Percentiles rank a stretch among this genome's conserved stretches.
Evolutionary conservation across 1,139 yeast genomes (phyloP).

Genomic region (Kurtzmaniella quercitrusa): DNA sequence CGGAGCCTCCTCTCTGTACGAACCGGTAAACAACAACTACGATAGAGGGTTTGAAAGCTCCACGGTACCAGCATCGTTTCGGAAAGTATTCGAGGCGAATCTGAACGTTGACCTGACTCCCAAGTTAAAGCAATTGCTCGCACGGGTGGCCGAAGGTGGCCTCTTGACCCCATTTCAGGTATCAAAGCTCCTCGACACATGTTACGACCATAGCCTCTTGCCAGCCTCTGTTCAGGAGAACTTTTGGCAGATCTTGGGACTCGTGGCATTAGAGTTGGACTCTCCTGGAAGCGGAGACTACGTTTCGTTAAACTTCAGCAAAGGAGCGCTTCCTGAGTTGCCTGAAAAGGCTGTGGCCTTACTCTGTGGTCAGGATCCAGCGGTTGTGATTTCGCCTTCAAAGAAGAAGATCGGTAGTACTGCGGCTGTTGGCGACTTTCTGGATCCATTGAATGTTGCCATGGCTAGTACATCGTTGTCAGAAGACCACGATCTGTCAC

Average conservation of each 20-base stretch:
- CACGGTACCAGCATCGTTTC: constrained; percentile 1
- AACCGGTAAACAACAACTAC: background rate
- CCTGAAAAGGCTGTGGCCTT: constrained; percentile 21
- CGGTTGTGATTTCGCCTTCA: background rate
- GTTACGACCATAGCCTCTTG: constrained; percentile 35
- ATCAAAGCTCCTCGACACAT: constrained; percentile 28
- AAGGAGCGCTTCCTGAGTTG: constrained; percentile 32
- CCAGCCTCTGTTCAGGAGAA: constrained; percentile 27
- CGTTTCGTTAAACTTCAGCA: constrained; percentile 38
- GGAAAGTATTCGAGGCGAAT: constrained; percentile 7
- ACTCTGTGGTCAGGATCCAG: constrained; percentile 9
- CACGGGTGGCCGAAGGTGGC: constrained; percentile 24
- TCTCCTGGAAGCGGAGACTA: constrained; percentile 40
- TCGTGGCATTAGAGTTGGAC: constrained; percentile 39
- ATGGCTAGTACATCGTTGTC: constrained; percentile 15
- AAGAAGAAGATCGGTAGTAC: background rate
- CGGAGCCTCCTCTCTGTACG: constrained; percentile 5
- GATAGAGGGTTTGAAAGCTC: background rate
- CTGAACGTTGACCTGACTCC: constrained; percentile 8
- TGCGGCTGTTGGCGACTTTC: constrained; percentile 7
- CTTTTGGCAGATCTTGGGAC: constrained; percentile 34
- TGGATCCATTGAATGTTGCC: constrained; percentile 19
- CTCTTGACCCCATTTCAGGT: constrained; percentile 30
- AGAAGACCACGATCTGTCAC: constrained; percentile 8
- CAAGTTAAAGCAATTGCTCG: constrained; percentile 16